These are phyloP conservation scores for Pseudogymnoascus destructans DNA, from an alignment of 2,329 filamentous ascomycete species.

Conservation along the genomic window DNA sequence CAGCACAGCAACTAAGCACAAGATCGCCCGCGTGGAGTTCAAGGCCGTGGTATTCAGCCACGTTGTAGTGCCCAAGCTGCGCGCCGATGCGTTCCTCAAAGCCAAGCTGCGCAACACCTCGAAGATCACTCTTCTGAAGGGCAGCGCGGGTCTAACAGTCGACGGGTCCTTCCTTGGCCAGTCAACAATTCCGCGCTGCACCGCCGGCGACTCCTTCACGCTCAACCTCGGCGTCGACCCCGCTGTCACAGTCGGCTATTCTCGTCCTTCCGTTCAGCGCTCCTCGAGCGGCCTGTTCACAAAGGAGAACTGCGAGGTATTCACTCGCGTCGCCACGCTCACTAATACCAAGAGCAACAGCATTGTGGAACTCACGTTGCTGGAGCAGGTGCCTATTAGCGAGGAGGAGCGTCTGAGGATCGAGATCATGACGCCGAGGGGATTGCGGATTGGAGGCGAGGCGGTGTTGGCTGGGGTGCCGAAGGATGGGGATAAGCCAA, in stretches of 20 bases:
- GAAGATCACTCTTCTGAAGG: slow-evolving; percentile 41
- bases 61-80: slow-evolving; percentile 47
- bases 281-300: slow-evolving; percentile 39
- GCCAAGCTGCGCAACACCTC: slow-evolving; percentile 43
- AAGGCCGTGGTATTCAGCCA: slow-evolving; percentile 40
- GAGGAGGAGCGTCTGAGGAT: slow-evolving; percentile 45
- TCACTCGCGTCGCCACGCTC: slow-evolving; percentile 36
- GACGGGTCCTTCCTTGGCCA: slow-evolving; percentile 50
- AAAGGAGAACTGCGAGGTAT: slow-evolving; percentile 40
- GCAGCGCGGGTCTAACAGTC: slow-evolving; percentile 44
- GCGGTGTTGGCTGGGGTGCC: slow-evolving; percentile 27
- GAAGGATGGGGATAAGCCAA: slow-evolving; percentile 1
- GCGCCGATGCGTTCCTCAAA: slow-evolving; percentile 45
- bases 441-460: slow-evolving; percentile 31
- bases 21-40: slow-evolving; percentile 42
- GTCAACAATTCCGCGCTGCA: slow-evolving; percentile 40
- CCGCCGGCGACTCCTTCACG: slow-evolving; percentile 38
- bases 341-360: slow-evolving; percentile 36
- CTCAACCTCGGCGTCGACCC: slow-evolving; percentile 48
- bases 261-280: slow-evolving; percentile 40
- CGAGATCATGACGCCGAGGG: slow-evolving; percentile 36
- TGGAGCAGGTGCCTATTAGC: slow-evolving; percentile 49
- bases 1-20: slow-evolving; percentile 41
- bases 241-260: slow-evolving; percentile 40
- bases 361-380: slow-evolving; percentile 35